phyloP scores from a whole-genome alignment of 2,329 filamentous ascomycete species.

The Calonectria ilicicola region DNA sequence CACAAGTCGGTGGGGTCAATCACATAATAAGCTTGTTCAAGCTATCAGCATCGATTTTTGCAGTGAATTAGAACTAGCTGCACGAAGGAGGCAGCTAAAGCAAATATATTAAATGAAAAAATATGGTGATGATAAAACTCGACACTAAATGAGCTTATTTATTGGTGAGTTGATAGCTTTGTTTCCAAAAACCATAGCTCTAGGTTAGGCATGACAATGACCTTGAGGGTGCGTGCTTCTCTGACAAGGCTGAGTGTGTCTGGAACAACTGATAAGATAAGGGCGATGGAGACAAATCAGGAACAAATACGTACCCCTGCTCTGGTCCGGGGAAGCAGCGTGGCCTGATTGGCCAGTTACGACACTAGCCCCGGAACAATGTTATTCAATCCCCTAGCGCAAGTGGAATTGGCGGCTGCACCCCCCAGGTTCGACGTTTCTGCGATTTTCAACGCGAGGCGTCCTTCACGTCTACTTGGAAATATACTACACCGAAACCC shows the following conservation, averaged over 20 bases:
- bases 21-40: background rate
- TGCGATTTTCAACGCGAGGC: conserved; percentile 55
- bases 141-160: background rate
- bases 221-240: background rate
- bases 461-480: conserved; percentile 38
- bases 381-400: conserved; percentile 54
- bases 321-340: conserved; percentile 5
- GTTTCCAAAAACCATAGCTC: background rate
- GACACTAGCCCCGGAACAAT: conserved; percentile 47
- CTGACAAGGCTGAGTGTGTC: background rate
- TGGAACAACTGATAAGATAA: conserved; percentile 10
- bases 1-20: background rate
- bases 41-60: background rate
- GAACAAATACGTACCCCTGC: background rate
- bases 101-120: no score
- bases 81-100: no score
- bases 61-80: background rate
- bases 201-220: background rate
- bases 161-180: background rate
- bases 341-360: conserved; percentile 1
- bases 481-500: conserved; percentile 22
- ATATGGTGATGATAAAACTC: background rate
- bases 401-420: conserved; percentile 54
- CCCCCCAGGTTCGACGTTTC: conserved; percentile 53
- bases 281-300: background rate